These are phyloP conservation scores for Nymphaea thermarum DNA, from an alignment of 164 flowering plant species.

Conservation along the genomic window DNA sequence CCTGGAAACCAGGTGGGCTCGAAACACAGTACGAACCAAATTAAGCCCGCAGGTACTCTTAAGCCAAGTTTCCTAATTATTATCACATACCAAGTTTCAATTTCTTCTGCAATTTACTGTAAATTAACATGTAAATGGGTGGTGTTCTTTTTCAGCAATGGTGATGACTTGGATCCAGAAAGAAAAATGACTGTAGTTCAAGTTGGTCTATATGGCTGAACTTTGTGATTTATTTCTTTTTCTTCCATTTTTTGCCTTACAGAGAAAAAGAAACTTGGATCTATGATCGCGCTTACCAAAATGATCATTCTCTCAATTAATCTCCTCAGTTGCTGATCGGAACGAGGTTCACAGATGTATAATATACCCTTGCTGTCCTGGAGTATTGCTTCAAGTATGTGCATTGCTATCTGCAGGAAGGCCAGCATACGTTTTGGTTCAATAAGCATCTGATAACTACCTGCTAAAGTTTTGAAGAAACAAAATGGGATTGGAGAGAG, in stretches of 20 bases:
- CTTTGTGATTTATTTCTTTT: too few relatives aligned
- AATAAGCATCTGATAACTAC: not conserved
- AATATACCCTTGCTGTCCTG: slow-evolving; percentile 17
- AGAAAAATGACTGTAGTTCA: not conserved
- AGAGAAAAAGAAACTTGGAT: too few relatives aligned
- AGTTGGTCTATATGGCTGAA: too few relatives aligned
- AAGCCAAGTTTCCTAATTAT: too few relatives aligned
- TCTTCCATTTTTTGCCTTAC: too few relatives aligned
- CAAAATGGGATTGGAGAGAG: not conserved
- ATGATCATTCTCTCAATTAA: slow-evolving; percentile 20
- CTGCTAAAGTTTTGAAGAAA: not conserved
- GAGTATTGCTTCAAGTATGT: slow-evolving; percentile 32
- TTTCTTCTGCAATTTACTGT: too few relatives aligned
- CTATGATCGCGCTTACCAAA: slow-evolving; percentile 14
- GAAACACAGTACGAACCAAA: too few relatives aligned
- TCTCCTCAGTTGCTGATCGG: slow-evolving; percentile 8
- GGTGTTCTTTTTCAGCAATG: not conserved
- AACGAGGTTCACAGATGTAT: slow-evolving; percentile 14
- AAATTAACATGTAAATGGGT: too few relatives aligned
- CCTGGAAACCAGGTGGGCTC: too few relatives aligned
- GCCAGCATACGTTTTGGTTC: not conserved
- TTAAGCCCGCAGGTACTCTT: too few relatives aligned
- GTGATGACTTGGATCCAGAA: not conserved
- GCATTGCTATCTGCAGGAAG: slow-evolving; percentile 22
- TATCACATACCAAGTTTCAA: too few relatives aligned